A percentile compares a stretch with the other conserved stretches of the same genome.
Evolutionary conservation across 805 yeast genomes (phyloP).

Genomic region (Teunomyces atbi): DNA sequence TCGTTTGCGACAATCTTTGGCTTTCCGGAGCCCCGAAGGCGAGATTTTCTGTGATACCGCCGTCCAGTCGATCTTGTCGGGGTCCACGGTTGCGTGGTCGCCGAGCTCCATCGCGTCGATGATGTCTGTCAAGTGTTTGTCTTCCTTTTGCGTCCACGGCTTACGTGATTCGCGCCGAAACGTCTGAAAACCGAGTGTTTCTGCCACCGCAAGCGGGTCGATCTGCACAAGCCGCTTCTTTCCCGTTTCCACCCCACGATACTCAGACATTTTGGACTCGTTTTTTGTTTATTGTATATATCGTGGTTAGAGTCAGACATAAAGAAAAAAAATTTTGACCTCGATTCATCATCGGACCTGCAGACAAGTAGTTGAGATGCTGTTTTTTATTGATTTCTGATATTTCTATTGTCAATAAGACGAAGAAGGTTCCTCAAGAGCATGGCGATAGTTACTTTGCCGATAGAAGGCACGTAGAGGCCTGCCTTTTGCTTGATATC

Average conservation of each 20-base stretch:
- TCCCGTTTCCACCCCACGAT: not conserved
- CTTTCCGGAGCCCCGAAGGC: conserved; percentile 51
- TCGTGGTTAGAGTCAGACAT: not conserved
- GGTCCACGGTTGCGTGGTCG: conserved; percentile 23
- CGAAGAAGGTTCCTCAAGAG: conserved; percentile 84
- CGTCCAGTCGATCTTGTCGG: conserved; percentile 62
- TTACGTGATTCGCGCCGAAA: conserved; percentile 60
- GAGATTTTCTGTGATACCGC: conserved; percentile 41
- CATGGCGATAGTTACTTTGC: conserved; percentile 96
- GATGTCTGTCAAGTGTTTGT: conserved; percentile 44
- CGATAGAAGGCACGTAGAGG: conserved; percentile 90
- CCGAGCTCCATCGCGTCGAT: conserved; percentile 36
- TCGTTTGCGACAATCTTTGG: conserved; percentile 82
- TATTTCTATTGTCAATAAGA: conserved; percentile 62
- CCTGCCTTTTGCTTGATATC: conserved; percentile 84
- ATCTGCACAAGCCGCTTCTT: conserved; percentile 25
- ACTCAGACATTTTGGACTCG: not conserved
- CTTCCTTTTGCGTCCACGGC: conserved; percentile 80
- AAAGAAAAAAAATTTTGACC: not conserved
- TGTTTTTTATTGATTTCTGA: conserved; percentile 12
- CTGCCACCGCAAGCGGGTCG: conserved; percentile 61
- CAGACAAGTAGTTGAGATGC: not conserved
- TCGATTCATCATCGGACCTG: conserved; percentile 1
- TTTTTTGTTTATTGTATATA: conserved; percentile 1
- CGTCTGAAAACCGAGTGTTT: conserved; percentile 72